phyloP scores from a whole-genome alignment of 73 alveolate species.

The Tetrahymena borealis region DNA sequence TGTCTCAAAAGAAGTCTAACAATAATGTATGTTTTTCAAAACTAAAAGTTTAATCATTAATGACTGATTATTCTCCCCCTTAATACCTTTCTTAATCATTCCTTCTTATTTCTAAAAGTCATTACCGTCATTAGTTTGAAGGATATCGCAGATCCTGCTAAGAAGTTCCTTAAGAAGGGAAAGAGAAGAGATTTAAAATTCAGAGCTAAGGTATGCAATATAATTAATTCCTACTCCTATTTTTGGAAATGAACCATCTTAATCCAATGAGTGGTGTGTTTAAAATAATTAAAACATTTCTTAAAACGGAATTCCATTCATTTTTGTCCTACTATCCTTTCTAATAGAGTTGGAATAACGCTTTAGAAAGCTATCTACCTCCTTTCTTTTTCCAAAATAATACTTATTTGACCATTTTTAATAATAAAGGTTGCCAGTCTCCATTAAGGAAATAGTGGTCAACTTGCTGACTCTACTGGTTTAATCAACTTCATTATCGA shows the following conservation, averaged over 20 bases:
- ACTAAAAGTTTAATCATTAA: too few relatives aligned
- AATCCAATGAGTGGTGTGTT: neutral
- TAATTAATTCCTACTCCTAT: neutral
- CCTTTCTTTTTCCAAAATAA: too few relatives aligned
- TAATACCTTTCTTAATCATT: neutral
- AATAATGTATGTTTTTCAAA: neutral
- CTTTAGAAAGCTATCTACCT: too few relatives aligned
- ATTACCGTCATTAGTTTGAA: neutral
- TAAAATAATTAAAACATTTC: too few relatives aligned
- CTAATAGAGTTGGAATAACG: too few relatives aligned
- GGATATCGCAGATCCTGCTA: neutral
- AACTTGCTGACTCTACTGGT: neutral
- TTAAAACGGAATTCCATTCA: too few relatives aligned
- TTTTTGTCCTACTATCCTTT: too few relatives aligned
- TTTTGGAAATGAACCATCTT: neutral
- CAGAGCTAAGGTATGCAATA: neutral
- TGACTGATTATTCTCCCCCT: neutral
- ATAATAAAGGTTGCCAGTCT: neutral
- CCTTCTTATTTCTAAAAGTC: neutral
- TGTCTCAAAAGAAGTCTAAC: neutral
- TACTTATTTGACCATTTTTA: too few relatives aligned
- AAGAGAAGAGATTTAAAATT: neutral
- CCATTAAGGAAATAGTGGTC: too few relatives aligned
- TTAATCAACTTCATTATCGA: neutral
- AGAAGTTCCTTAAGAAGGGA: neutral